Base-by-base conservation (phyloP, 345 rosid species). In the Eucalyptus melliodora region DNA sequence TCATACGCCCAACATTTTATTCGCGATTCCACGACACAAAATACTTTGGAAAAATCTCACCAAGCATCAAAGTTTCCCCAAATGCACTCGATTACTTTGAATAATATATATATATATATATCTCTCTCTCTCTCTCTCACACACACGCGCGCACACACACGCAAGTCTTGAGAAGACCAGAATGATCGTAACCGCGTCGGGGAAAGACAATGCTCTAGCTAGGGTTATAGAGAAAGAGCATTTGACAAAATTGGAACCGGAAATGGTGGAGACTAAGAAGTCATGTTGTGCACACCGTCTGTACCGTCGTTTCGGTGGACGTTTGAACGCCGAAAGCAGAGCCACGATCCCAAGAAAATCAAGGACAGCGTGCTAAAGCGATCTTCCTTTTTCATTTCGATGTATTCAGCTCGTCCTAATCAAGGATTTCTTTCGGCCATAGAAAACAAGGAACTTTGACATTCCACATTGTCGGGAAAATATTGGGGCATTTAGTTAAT, bases 61-160 rank as follows among this genome's bases (percentile, higher is more conserved):
- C 42, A 31, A 69, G 19, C 81, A 34, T 16, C 42, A 31, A 69
- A 31, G 81, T 72, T 37, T 37, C 27, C 47, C 47, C 83, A 23
- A 37, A 37, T 77, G 47, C 47, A 77, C 47, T 77, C 45, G 21
- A 37, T 37, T 21, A 72, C 82, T 72, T 34, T 72, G 82, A 69
- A 69, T 19, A 16, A 16, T n/a, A 3, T n/a, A 11, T 31, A 12
- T 16, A 12, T 31, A 19, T 16, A 21, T 51, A 21, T 51, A 23
- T 51, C 55, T 51, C 55, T 19, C 56, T 45, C 50, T 47, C 50
- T 47, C 50, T 47, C 50, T 47, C 50, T 49, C 77, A 2, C 26
- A 0, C 60, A 1, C 50, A 0, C 50, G 2, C 51, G 1, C 50
- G 1, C 51, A 0, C 53, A 1, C 19, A 0, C 11, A 3, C 80